Evolutionary conservation across 345 rosid species (phyloP), one percentile per base, ranked within the genome.

Genomic region (thale cress (Arabidopsis thaliana)): DNA sequence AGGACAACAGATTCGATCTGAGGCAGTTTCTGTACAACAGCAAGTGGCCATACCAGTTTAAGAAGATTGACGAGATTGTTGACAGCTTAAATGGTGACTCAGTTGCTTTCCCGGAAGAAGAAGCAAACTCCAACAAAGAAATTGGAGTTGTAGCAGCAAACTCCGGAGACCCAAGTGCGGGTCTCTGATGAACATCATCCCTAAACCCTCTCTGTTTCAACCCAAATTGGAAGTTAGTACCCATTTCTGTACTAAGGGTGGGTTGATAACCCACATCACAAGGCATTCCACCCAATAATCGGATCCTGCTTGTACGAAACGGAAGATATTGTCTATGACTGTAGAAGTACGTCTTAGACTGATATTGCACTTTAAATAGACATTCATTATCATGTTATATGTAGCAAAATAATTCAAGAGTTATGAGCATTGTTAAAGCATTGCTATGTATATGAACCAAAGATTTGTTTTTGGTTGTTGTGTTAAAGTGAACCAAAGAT

Each of bases 1-100:
- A 95, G 69, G 99, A 93, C 77, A 90, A 88, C 61, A 87, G 97
- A 79, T 93, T 87, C 0, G 99, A 93, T 79, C 89, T 89, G 28
- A 91, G 96, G 14, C 99, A 93, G 83, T 89, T 93, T 71, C 84
- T 95, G 51, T 95, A 95, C 80, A 95, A 90, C 6, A 76, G 84
- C 48, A 85, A 83, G 76, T 92, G 98, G 99, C 91, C 97, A 1
- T 89, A 83, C 61, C 99, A 95, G 60, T 92, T 90, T 60, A 82
- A 87, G 23, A 90, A 89, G 88, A 90, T 95, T 4, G 98, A 92
- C 37, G 86, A 92, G 67, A 88, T 95, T 34, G 99, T 92, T 58
- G 42, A 81, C 28, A 81, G 82, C 53, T 50, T 92, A 57, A 82
- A 88, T 25, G 89, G 92, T 8, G 87, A 87, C 69, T 62, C 78